These are phyloP conservation scores for Penicillium cinerascens DNA, from an alignment of 495 filamentous ascomycete species.

Conservation along the genomic window DNA sequence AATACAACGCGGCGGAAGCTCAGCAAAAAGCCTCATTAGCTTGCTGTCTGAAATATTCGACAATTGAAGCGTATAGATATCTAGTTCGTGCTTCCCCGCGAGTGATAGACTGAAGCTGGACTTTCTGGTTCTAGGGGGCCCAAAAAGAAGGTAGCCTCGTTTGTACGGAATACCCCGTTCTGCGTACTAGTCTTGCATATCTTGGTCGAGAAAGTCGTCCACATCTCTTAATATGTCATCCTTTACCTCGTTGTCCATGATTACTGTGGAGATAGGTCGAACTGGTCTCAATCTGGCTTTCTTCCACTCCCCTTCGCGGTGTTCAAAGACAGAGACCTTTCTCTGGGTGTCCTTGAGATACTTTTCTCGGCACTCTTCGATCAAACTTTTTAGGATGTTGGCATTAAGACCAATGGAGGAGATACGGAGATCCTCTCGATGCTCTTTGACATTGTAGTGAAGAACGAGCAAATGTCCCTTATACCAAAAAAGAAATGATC, in stretches of 20 bases:
- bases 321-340: no score
- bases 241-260: conserved; percentile 68
- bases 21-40: conserved; percentile 46
- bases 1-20: conserved; percentile 57
- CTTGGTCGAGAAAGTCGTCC: conserved; percentile 72
- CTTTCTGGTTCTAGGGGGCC: conserved; percentile 38
- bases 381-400: no score
- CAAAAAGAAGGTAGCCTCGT: conserved; percentile 34
- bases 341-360: no score
- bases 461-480: no score
- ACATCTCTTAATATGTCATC: conserved; percentile 63
- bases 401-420: no score
- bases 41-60: conserved; percentile 28
- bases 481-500: no score
- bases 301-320: no score
- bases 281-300: no score
- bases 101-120: conserved; percentile 48
- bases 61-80: conserved; percentile 54
- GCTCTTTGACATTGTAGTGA: no score
- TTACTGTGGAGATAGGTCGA: conserved; percentile 75
- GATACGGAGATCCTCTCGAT: no score
- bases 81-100: conserved; percentile 56
- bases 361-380: no score
- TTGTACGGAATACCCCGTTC: conserved; percentile 49
- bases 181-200: conserved; percentile 67